Evolutionary conservation across 73 alveolate species (phyloP), one percentile per base, ranked within the genome.

Genomic region (Breviolum minutum): DNA sequence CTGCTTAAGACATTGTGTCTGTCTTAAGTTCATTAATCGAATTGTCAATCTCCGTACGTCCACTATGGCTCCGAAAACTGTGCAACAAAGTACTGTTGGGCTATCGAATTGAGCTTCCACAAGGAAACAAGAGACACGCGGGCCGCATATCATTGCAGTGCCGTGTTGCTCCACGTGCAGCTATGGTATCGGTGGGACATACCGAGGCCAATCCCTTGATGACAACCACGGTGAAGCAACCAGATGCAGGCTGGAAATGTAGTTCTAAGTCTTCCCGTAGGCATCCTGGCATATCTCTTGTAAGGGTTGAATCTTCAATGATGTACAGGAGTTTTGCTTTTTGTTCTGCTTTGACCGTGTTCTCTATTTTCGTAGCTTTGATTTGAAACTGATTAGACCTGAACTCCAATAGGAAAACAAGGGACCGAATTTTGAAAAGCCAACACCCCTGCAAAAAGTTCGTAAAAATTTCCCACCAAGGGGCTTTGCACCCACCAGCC

Each of bases 141-240:
- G 0, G 54, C 54, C 3, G 54, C 54, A n/a, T 40, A 40, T 3
- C 54, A 40, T 40, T 3, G 3, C 54, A 40, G 54, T 40, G 54
- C 54, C 54, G 54, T 3, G 54, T 40, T 40, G 62, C 62, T 80
- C 19, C 32, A 29, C 68, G 19, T 40, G 73, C 54, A 60, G 54
- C 73, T 8, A n/a, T 60, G 26, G 48, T 17, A 61, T 8, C 73
- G 2, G 94, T 14, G 32, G 32, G 32, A 40, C 54, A 40, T 40
- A 40, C 27, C 40, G 61, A 60, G 76, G 97, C 76, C 26, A 74
- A n/a, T 54, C 91, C 98, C 29, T 8, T 92, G 98, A 61, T 92
- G 90, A 74, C 98, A 0, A 92, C 91, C 79, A 92, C 98, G 5
- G 87, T 92, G 91, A 80, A 92, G 90, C 98, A 92, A 27, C 80